Conservation (phyloP, 2,329 filamentous ascomycete species). For the Ophiostoma angusticollis region DNA sequence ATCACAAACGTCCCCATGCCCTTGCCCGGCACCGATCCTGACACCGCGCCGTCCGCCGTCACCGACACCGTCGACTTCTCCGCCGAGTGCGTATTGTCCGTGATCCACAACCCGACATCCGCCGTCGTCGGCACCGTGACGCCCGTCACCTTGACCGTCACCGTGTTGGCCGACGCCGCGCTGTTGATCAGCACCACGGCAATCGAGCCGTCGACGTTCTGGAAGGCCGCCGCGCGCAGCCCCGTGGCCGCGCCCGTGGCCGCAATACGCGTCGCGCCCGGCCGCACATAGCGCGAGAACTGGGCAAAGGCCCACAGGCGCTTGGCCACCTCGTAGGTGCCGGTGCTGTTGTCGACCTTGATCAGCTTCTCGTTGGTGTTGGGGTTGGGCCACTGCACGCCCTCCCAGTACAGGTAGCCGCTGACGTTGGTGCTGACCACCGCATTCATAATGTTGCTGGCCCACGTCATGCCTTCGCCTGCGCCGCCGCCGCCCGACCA, state of each 20-base stretch:
- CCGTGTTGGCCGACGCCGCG: slow-evolving; percentile 10
- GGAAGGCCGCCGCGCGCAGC: slow-evolving; percentile 23
- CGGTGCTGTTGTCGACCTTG: slow-evolving; percentile 19
- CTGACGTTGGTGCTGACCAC: slow-evolving; percentile 35
- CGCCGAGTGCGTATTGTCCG: slow-evolving; percentile 16
- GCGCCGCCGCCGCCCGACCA: slow-evolving; percentile 34
- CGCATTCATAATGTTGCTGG: slow-evolving; percentile 37
- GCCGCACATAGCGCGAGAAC: slow-evolving; percentile 26
- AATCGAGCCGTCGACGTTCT: slow-evolving; percentile 25
- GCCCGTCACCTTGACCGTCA: slow-evolving; percentile 5
- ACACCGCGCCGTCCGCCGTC: slow-evolving; percentile 9
- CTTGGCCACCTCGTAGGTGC: slow-evolving; percentile 22
- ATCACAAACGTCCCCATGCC: slow-evolving; percentile 10
- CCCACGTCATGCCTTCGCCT: slow-evolving; percentile 43
- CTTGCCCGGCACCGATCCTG: slow-evolving; percentile 7
- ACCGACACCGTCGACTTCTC: slow-evolving; percentile 14
- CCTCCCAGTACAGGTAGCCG: slow-evolving; percentile 44
- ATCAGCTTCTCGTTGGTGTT: slow-evolving; percentile 24
- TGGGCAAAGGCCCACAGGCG: slow-evolving; percentile 30
- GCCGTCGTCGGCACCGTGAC: slow-evolving; percentile 5
- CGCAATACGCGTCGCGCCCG: slow-evolving; percentile 23
- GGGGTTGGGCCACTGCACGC: slow-evolving; percentile 23
- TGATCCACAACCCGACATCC: slow-evolving; percentile 12
- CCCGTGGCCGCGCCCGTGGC: slow-evolving; percentile 15
- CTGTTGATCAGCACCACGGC: slow-evolving; percentile 25